phyloP scores from a whole-genome alignment of 2,329 filamentous ascomycete genomes.

The Fusarium multiceps region DNA sequence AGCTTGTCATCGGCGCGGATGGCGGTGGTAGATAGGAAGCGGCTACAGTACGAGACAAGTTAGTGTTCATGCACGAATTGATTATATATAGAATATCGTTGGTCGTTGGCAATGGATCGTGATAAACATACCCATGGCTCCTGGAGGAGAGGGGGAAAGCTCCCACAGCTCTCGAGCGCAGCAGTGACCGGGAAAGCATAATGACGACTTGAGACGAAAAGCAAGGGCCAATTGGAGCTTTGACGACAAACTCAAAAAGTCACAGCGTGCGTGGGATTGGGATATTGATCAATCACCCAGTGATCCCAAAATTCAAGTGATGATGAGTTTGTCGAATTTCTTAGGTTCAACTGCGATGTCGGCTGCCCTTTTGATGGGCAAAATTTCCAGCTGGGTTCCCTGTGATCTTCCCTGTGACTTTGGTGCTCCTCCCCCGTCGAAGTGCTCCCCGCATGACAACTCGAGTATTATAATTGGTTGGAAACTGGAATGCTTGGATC shows the following conservation, averaged over 20 bases:
- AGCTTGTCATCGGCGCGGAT: conserved; percentile 67
- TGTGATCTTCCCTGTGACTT: conserved; percentile 53
- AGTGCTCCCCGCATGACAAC: conserved; percentile 48
- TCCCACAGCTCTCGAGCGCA: conserved; percentile 46
- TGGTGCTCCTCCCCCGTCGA: conserved; percentile 24
- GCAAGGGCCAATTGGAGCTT: conserved; percentile 39
- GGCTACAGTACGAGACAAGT: conserved; percentile 50
- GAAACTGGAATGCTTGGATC: not conserved
- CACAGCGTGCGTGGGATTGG: conserved; percentile 17
- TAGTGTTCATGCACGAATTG: conserved; percentile 1
- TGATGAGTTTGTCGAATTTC: conserved; percentile 34
- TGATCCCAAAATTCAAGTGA: conserved; percentile 12
- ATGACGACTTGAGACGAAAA: conserved; percentile 21
- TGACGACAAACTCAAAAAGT: conserved; percentile 17
- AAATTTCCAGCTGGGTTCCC: conserved; percentile 44
- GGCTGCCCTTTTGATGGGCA: conserved; percentile 38
- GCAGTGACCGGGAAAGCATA: conserved; percentile 47
- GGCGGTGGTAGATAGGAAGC: conserved; percentile 63
- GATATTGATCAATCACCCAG: conserved; percentile 4
- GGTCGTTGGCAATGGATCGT: not conserved
- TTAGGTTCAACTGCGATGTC: conserved; percentile 45
- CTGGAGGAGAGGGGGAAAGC: conserved; percentile 42
- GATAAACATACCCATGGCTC: conserved; percentile 44
- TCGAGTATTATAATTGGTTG: conserved; percentile 37
- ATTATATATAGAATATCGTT: not conserved